A percentile compares a stretch with the other conserved stretches of the same genome.
phyloP scores from a whole-genome alignment of 129 eudicot species.

The Logfia minima region DNA sequence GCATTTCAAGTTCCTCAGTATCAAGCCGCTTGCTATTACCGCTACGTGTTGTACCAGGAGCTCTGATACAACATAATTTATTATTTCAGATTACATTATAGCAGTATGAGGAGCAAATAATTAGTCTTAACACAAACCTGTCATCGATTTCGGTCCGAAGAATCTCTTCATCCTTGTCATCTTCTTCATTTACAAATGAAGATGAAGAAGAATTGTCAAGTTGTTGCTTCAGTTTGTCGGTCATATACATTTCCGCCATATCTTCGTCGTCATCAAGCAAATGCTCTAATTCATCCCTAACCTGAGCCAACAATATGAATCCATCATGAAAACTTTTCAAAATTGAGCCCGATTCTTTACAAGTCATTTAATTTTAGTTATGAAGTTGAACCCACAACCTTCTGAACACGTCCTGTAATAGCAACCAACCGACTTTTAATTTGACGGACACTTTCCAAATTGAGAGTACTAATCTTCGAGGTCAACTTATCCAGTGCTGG shows the following conservation, averaged over 20 bases:
- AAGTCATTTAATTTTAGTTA: not conserved
- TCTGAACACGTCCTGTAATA: constrained; percentile 66
- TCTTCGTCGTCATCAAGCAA: constrained; percentile 64
- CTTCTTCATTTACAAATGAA: constrained; percentile 36
- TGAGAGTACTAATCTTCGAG: constrained; percentile 59
- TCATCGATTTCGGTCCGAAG: constrained; percentile 36
- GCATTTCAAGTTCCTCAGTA: constrained; percentile 62
- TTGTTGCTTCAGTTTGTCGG: constrained; percentile 48
- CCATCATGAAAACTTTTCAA: not conserved
- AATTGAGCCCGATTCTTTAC: not conserved
- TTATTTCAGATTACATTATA: not conserved
- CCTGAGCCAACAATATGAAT: constrained; percentile 30
- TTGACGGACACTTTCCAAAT: constrained; percentile 68
- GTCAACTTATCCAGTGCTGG: constrained; percentile 67
- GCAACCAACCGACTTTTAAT: constrained; percentile 68
- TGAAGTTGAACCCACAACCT: constrained; percentile 37
- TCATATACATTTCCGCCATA: constrained; percentile 70
- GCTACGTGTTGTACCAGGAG: constrained; percentile 32
- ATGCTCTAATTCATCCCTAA: constrained; percentile 66
- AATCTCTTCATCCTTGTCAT: constrained; percentile 35
- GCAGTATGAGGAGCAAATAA: not conserved
- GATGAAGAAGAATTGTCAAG: constrained; percentile 39
- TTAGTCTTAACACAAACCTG: constrained; percentile 14
- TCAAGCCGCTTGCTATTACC: constrained; percentile 43
- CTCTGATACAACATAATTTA: not conserved